Base-by-base conservation (phyloP, 805 yeast species). In the Zygotorulaspora sp. region DNA sequence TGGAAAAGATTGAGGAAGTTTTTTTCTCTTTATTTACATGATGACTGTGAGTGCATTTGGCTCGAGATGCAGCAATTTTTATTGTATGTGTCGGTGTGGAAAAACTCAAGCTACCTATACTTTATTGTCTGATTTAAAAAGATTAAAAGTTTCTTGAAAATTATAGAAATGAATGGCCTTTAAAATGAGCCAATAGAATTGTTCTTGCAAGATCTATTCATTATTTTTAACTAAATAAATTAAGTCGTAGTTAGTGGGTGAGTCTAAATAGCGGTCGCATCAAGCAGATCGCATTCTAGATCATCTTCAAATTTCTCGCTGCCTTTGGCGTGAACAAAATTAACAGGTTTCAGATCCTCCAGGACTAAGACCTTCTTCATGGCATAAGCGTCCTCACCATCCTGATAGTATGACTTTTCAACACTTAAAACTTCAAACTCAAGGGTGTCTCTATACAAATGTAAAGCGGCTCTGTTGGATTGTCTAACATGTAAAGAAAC, bases 21-120 rank as follows among this genome's bases (percentile, higher is more conserved):
- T 48, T 55, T 57, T 58, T 59, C 62, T 50, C 52, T 45, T 56
- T 43, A 40, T 34, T 32, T 53, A 63, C 45, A 77, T 85, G 95
- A 85, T 85, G 95, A 85, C 81, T 52, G 68, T 68, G 96, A 88
- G 95, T 86, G 96, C 96, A 88, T 88, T 88, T 88, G 96, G 96
- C 96, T 88, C 96, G 95, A 87, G 96, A 83, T 83, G 40, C 49
- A 32, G 36, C 34, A 42, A 41, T 39, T 35, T 37, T 41, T 50
- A 44, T 43, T 38, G 43, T 62, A 73, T 71, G 65, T 72, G 88
- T 83, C 88, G 89, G 74, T 88, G 96, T 88, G 96, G 96, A 88
- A 85, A 85, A 84, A 85, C 72, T 78, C 95, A 75, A 80, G 96
- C 96, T 88, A 88, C 96, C 96, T 88, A 74, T 77, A 63, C 70